phyloP scores from a whole-genome alignment of 805 yeast genomes.

The Saccharomycopsis fodiens region DNA sequence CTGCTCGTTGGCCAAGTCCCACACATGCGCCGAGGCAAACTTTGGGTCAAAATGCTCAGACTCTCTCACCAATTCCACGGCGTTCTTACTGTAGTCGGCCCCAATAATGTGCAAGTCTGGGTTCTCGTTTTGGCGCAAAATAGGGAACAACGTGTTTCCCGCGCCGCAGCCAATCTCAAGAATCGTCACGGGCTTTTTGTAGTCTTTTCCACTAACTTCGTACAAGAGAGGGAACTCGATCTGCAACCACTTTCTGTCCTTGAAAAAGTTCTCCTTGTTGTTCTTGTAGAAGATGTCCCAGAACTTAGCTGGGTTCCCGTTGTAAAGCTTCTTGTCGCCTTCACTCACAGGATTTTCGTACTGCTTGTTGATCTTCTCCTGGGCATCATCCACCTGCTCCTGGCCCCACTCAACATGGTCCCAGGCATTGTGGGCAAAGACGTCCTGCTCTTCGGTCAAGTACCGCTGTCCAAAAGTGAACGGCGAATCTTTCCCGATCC shows the following conservation, averaged over 20 bases:
- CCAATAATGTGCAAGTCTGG: slow-evolving; percentile 68
- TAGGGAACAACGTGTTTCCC: slow-evolving; percentile 93
- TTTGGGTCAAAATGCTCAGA: slow-evolving; percentile 51
- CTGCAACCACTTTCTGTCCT: slow-evolving; percentile 93
- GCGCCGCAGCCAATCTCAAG: slow-evolving; percentile 98
- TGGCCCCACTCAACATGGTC: slow-evolving; percentile 98
- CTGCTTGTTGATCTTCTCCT: slow-evolving; percentile 66
- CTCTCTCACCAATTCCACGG: slow-evolving; percentile 74
- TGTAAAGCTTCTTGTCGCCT: slow-evolving; percentile 71
- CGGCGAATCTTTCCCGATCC: slow-evolving; percentile 82
- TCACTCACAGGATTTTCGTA: slow-evolving; percentile 79
- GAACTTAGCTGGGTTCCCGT: slow-evolving; percentile 81
- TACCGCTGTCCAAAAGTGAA: slow-evolving; percentile 87
- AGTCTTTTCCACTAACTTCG: slow-evolving; percentile 62
- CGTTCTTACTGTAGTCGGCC: slow-evolving; percentile 84
- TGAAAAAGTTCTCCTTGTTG: slow-evolving; percentile 89
- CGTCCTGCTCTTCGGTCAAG: slow-evolving; percentile 65
- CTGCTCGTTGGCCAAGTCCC: slow-evolving; percentile 85
- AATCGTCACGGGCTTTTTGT: slow-evolving; percentile 53
- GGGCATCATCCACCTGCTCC: slow-evolving; percentile 72
- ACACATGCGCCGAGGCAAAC: slow-evolving; percentile 75
- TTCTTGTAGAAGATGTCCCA: slow-evolving; percentile 94
- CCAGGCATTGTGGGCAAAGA: slow-evolving; percentile 88
- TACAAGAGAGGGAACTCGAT: slow-evolving; percentile 87
- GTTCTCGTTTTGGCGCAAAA: slow-evolving; percentile 75